Percentiles rank a stretch among this genome's conserved stretches.
Evolutionary conservation across 768 basidiomycete species (phyloP).

Genomic region (Termitomyces sp.): DNA sequence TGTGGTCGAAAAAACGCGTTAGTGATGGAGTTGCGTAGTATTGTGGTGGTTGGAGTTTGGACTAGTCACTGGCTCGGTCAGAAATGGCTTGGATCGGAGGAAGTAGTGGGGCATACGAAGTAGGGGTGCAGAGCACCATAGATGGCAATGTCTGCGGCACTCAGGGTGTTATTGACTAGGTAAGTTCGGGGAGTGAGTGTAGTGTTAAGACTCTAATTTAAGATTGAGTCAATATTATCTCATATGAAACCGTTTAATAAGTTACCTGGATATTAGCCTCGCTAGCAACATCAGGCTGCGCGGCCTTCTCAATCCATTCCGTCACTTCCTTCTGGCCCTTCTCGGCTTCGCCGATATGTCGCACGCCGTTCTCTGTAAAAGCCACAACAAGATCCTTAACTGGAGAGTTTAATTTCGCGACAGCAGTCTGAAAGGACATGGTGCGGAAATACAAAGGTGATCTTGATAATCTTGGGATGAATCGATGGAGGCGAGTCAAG

Average conservation of each 20-base stretch:
- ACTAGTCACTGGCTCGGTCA: conserved; percentile 33
- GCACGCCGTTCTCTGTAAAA: conserved; percentile 37
- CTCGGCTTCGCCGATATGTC: conserved; percentile 48
- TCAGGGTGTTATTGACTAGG: conserved; percentile 77
- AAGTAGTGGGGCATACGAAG: conserved; percentile 49
- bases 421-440: conserved; percentile 52
- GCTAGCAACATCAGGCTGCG: conserved; percentile 40
- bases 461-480: conserved; percentile 29
- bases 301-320: conserved; percentile 67
- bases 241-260: neutral
- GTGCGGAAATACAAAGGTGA: conserved; percentile 11
- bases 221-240: neutral
- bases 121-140: conserved; percentile 86
- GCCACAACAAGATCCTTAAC: conserved; percentile 54
- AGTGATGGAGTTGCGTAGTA: conserved; percentile 78
- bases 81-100: neutral
- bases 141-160: conserved; percentile 86
- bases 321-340: conserved; percentile 59
- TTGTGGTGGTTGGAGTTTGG: conserved; percentile 63
- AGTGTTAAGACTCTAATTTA: conserved; percentile 60
- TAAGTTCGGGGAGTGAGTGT: conserved; percentile 77
- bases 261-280: conserved; percentile 45
- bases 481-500: conserved; percentile 38
- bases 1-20: conserved; percentile 93
- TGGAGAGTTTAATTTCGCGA: conserved; percentile 40